phyloP scores from a whole-genome alignment of 2,329 filamentous ascomycete genomes.

The Aspergillus candidus region DNA sequence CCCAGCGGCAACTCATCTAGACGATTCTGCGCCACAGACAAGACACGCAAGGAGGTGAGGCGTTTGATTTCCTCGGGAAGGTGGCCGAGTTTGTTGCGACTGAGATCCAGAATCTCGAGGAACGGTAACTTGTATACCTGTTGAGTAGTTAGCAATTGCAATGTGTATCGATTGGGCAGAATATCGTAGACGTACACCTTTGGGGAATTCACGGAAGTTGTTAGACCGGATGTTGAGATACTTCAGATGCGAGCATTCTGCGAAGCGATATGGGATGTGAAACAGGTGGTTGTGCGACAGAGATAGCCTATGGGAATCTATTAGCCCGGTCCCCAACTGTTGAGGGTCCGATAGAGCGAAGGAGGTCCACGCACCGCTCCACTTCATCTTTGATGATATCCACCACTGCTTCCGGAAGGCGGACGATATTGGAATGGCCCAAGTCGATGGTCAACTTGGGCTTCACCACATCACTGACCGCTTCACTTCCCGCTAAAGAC shows the following conservation, averaged over 20 bases:
- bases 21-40: constrained; percentile 80
- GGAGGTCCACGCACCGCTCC: constrained; percentile 37
- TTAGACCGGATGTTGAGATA: constrained; percentile 48
- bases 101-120: constrained; percentile 87
- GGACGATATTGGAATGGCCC: constrained; percentile 44
- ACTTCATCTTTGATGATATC: constrained; percentile 50
- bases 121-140: constrained; percentile 81
- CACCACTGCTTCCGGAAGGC: constrained; percentile 46
- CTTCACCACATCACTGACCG: constrained; percentile 41
- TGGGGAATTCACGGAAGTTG: constrained; percentile 55
- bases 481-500: constrained; percentile 41
- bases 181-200: constrained; percentile 47
- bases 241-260: constrained; percentile 43
- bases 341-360: not conserved
- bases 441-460: constrained; percentile 48
- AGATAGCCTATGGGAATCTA: constrained; percentile 35
- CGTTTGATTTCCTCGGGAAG: constrained; percentile 75
- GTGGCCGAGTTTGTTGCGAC: constrained; percentile 73
- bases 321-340: not conserved
- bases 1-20: constrained; percentile 79
- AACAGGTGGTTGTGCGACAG: constrained; percentile 48
- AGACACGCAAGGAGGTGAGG: constrained; percentile 77
- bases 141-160: constrained; percentile 14
- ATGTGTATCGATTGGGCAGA: not conserved
- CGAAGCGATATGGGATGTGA: constrained; percentile 44